These are phyloP conservation scores for Dendrobium chrysotoxum DNA, from an alignment of 106 monocot species.

Conservation along the genomic window DNA sequence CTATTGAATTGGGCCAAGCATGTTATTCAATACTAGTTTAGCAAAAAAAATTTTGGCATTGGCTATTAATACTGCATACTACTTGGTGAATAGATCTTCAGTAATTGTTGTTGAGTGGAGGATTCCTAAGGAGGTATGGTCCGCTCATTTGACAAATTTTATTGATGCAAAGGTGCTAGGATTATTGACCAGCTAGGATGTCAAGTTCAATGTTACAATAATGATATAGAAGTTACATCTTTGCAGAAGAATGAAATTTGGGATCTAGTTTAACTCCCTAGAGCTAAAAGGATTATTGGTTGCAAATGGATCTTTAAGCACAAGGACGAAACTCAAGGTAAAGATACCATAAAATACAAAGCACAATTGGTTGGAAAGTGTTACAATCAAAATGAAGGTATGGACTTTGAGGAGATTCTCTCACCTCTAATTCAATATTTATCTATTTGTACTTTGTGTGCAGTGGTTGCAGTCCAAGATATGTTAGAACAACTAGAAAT, in stretches of 20 bases:
- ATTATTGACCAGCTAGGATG: not conserved
- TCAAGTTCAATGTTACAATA: not conserved
- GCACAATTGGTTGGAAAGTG: not conserved
- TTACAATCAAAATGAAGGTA: not conserved
- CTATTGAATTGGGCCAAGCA: too few relatives aligned
- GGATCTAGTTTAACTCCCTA: not conserved
- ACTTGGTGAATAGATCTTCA: too few relatives aligned
- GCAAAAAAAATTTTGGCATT: too few relatives aligned
- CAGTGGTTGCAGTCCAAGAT: not conserved
- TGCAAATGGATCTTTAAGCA: not conserved
- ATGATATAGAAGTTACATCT: not conserved
- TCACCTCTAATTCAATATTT: not conserved
- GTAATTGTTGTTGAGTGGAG: too few relatives aligned
- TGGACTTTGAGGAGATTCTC: not conserved
- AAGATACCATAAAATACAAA: not conserved
- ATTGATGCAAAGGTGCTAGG: not conserved
- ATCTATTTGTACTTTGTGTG: not conserved
- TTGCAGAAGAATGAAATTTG: not conserved
- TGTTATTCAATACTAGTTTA: too few relatives aligned
- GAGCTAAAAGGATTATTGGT: not conserved
- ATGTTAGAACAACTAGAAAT: not conserved
- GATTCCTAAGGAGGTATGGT: too few relatives aligned
- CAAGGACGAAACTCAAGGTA: not conserved
- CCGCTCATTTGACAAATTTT: too few relatives aligned
- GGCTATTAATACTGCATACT: too few relatives aligned